phyloP scores from a whole-genome alignment of 2,329 filamentous ascomycete species.

The Myriangium duriaei region DNA sequence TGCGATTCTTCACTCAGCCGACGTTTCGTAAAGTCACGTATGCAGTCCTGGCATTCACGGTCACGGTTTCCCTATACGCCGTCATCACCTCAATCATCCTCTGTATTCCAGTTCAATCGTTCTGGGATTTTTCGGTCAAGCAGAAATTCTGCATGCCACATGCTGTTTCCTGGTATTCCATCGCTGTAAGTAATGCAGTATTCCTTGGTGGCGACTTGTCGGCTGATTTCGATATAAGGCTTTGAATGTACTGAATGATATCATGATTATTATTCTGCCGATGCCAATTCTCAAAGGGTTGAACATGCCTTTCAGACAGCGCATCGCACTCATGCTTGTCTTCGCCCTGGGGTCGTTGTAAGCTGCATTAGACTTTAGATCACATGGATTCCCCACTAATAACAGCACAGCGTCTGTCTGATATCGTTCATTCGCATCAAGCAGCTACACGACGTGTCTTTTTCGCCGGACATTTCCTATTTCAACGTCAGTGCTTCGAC shows the following conservation, averaged over 20 bases:
- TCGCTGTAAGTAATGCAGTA: no score
- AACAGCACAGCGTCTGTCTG: slow-evolving; percentile 11
- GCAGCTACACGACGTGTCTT: slow-evolving; percentile 16
- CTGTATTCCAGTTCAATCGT: slow-evolving; percentile 1
- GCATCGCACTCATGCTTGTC: background rate
- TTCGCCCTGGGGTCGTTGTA: slow-evolving; percentile 4
- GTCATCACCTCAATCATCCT: slow-evolving; percentile 6
- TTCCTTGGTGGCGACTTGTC: no score
- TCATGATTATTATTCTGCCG: slow-evolving; percentile 1
- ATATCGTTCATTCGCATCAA: slow-evolving; percentile 18
- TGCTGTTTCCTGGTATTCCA: background rate
- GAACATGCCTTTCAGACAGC: background rate
- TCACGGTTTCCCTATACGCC: slow-evolving; percentile 32
- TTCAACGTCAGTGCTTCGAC: slow-evolving; percentile 17
- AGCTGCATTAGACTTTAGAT: background rate
- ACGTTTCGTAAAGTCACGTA: slow-evolving; percentile 21
- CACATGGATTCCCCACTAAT: background rate
- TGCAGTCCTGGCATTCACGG: slow-evolving; percentile 25
- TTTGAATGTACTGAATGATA: slow-evolving; percentile 1
- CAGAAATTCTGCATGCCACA: background rate
- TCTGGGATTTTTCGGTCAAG: background rate
- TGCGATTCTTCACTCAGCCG: no score
- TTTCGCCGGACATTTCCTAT: slow-evolving; percentile 16
- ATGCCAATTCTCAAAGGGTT: background rate
- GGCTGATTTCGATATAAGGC: no score